phyloP scores from a whole-genome alignment of 2,329 filamentous ascomycete genomes.

The Alternaria ethzedia region DNA sequence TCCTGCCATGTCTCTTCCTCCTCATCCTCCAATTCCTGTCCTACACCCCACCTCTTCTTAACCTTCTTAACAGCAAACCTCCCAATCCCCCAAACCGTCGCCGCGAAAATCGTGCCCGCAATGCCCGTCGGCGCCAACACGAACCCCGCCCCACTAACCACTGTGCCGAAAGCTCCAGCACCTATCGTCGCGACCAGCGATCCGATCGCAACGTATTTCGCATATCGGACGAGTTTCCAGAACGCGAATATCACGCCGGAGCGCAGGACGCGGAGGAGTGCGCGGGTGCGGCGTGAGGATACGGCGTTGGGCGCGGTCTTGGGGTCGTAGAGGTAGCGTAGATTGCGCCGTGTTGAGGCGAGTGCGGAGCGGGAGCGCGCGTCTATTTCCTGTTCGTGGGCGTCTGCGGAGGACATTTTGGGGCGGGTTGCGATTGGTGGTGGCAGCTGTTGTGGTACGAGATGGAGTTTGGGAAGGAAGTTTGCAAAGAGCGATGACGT shows the following conservation, averaged over 20 bases:
- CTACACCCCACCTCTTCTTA: slow-evolving; percentile 32
- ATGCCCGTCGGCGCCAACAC: slow-evolving; percentile 53
- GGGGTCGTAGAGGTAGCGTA: slow-evolving; percentile 49
- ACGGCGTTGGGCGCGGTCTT: slow-evolving; percentile 33
- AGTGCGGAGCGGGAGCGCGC: slow-evolving; percentile 34
- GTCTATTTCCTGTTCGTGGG: slow-evolving; percentile 22
- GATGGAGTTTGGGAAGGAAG: not conserved
- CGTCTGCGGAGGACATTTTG: slow-evolving; percentile 5
- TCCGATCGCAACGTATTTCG: slow-evolving; percentile 53
- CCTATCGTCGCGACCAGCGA: slow-evolving; percentile 49
- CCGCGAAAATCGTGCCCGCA: slow-evolving; percentile 45
- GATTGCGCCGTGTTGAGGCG: slow-evolving; percentile 35
- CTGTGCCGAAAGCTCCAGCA: slow-evolving; percentile 45
- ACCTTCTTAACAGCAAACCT: slow-evolving; percentile 46
- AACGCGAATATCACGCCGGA: slow-evolving; percentile 51
- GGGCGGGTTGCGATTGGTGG: not conserved
- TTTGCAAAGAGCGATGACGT: not conserved
- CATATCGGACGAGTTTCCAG: slow-evolving; percentile 52
- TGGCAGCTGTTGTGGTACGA: not conserved
- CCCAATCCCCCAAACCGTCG: slow-evolving; percentile 49
- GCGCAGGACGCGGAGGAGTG: slow-evolving; percentile 47
- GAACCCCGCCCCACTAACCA: slow-evolving; percentile 50
- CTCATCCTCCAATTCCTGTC: slow-evolving; percentile 25
- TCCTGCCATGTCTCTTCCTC: slow-evolving; percentile 30
- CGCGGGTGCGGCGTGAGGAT: slow-evolving; percentile 47